These are phyloP conservation scores for Dillenia turbinata DNA, from an alignment of 164 flowering plant genomes.

Conservation along the genomic window DNA sequence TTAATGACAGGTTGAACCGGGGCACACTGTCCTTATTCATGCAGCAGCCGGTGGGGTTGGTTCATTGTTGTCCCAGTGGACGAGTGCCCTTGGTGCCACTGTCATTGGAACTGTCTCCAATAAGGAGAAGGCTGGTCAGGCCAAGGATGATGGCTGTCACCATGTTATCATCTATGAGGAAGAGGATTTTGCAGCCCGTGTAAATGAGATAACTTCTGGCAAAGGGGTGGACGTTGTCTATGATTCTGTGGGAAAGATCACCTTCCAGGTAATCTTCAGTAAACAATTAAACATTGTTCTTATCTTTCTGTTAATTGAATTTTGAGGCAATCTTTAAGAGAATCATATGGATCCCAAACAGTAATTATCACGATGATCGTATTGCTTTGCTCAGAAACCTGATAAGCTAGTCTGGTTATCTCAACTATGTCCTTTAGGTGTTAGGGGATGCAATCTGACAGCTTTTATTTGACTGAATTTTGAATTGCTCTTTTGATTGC, in stretches of 20 bases:
- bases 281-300: too few species aligned
- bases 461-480: too few species aligned
- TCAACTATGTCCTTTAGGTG: too few species aligned
- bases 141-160: slow-evolving; percentile 79
- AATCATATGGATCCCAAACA: too few species aligned
- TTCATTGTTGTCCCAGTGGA: slow-evolving; percentile 90
- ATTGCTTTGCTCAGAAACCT: too few species aligned
- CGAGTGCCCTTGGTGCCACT: slow-evolving; percentile 84
- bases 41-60: slow-evolving; percentile 99
- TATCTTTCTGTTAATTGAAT: too few species aligned
- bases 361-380: too few species aligned
- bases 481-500: too few species aligned
- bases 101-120: slow-evolving; percentile 94
- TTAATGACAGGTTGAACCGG: slow-evolving; percentile 60
- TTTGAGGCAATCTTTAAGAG: too few species aligned
- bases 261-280: slow-evolving; percentile 44
- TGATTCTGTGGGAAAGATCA: slow-evolving; percentile 74
- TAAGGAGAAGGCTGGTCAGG: slow-evolving; percentile 79
- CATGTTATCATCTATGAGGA: slow-evolving; percentile 67
- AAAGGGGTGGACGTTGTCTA: slow-evolving; percentile 69
- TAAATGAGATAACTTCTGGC: slow-evolving; percentile 62
- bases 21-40: slow-evolving; percentile 83
- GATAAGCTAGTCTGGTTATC: too few species aligned
- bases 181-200: slow-evolving; percentile 74
- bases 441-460: too few species aligned